Base-by-base conservation (phyloP, 2,329 filamentous ascomycete genomes). In the Stenocarpella maydis region DNA sequence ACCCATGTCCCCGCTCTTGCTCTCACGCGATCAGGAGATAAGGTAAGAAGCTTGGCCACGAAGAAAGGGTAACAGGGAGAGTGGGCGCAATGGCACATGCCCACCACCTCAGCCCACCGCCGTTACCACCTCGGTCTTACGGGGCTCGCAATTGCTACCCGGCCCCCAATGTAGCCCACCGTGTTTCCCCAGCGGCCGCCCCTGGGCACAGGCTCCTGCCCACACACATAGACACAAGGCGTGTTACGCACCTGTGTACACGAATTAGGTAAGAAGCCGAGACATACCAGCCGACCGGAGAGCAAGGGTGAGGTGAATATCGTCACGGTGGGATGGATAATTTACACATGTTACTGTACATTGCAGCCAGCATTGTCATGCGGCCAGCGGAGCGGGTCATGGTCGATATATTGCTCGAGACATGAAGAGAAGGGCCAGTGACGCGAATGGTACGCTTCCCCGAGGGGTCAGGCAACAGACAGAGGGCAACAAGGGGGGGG, bases 171-270 rank as follows among this genome's bases (percentile, higher is more conserved):
- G 43, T 47, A 31, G 31, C 50, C 54, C 34, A 58, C 15, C 21
- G 34, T 58, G 54, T 28, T 58, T 14, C 37, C 54, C 39, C 54
- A 60, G 54, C 54, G 54, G 54, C 54, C 54, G 54, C 54, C 39
- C 10, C 10, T 24, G 21, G 37, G 21, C 31, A 8, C 8, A 8
- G 31, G 4, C 31, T 8, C 8, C 4, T 8, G 8, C 8, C 4
- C 31, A 31, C 8, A 8, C 4, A 31, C 31, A 31, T 31, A 31
- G 4, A 31, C 31, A 31, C 8, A 8, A n/a, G 4, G 54, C 24
- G 7, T 31, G 12, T 21, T n/a, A n/a, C 19, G n/a, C 24, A 49
- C 14, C 6, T 7, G 17, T 19, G 7, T 3, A 43, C 17, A 9
- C 9, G 19, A 8, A 41, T 17, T 14, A 49, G 24, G 21, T 14